phyloP scores from a whole-genome alignment of 1,139 yeast genomes.

The Kluyveromyces sp. region DNA sequence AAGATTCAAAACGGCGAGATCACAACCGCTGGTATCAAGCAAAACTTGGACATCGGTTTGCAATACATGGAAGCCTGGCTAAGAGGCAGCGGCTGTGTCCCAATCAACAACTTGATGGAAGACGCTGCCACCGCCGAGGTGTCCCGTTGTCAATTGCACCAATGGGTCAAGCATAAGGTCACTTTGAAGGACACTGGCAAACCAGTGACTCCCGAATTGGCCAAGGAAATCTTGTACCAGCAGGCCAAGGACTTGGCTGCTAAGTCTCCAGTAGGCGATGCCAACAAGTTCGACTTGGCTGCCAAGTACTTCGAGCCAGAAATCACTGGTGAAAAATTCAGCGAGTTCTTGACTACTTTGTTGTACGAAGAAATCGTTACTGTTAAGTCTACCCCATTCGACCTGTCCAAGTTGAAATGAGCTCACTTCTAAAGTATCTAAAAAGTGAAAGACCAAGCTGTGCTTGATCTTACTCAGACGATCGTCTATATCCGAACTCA shows the following conservation, averaged over 20 bases:
- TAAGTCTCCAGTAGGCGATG: constrained; percentile 35
- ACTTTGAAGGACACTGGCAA: constrained; percentile 51
- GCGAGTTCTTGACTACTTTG: constrained; percentile 68
- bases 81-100: constrained; percentile 77
- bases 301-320: constrained; percentile 57
- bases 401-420: constrained; percentile 13
- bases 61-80: constrained; percentile 83
- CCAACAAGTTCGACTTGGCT: constrained; percentile 49
- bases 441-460: neutral
- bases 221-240: constrained; percentile 50
- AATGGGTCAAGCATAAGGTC: constrained; percentile 74
- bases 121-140: constrained; percentile 88
- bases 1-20: constrained; percentile 51
- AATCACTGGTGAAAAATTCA: constrained; percentile 59
- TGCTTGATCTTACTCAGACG: neutral
- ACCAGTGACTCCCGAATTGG: constrained; percentile 51
- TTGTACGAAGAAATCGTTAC: constrained; percentile 65
- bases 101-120: constrained; percentile 79
- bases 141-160: constrained; percentile 73
- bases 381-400: constrained; percentile 33
- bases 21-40: constrained; percentile 62
- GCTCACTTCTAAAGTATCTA: neutral
- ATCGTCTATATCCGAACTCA: neutral
- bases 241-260: constrained; percentile 50
- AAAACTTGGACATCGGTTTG: constrained; percentile 66